Base-by-base conservation (phyloP, 805 yeast species). In the Candida easanensis region DNA sequence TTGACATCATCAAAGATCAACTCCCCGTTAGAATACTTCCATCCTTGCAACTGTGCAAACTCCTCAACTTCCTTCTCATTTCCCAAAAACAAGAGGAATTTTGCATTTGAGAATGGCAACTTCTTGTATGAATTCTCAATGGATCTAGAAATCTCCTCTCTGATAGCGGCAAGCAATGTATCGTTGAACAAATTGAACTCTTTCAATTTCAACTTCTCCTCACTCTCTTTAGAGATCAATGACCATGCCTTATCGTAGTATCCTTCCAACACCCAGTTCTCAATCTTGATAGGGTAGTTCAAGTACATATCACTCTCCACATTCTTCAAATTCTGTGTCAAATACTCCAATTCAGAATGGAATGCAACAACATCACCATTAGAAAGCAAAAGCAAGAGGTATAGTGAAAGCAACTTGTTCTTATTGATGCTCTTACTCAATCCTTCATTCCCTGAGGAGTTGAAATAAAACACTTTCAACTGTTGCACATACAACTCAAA, bases 201-300 rank as follows among this genome's bases (percentile, higher is more conserved):
- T 45, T 80, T 77, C 82, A 80, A 35, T 57, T 61, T 40, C 49
- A 53, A 7, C 61, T 68, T 42, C 51, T 53, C 54, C 56, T 59
- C 54, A 5, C 51, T 38, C 15, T 43, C 15, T 68, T 74, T 46
- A n/a, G 45, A 44, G 35, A 49, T 47, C 25, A 45, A 30, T 13
- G 30, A 22, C 39, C 47, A 42, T 14, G 54, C 91, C 64, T 87
- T 87, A 64, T 88, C 93, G 65, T 90, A 93, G 51, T 91, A 85
- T 33, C 99, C 99, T 67, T 93, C 98, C 84, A 91, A 88, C 52
- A 93, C 77, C 84, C 95, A 88, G 52, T 87, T 82, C 63, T 93
- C 98, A 55, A 93, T 80, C 53, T 82, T 81, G 41, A 91, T 82
- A 19, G 98, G 98, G 62, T 89, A 89, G 37, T 79, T 76, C 53